Evolutionary conservation across 768 basidiomycete species (phyloP), one percentile per base, ranked within the genome.

Genomic region (Tulasnella sp.): DNA sequence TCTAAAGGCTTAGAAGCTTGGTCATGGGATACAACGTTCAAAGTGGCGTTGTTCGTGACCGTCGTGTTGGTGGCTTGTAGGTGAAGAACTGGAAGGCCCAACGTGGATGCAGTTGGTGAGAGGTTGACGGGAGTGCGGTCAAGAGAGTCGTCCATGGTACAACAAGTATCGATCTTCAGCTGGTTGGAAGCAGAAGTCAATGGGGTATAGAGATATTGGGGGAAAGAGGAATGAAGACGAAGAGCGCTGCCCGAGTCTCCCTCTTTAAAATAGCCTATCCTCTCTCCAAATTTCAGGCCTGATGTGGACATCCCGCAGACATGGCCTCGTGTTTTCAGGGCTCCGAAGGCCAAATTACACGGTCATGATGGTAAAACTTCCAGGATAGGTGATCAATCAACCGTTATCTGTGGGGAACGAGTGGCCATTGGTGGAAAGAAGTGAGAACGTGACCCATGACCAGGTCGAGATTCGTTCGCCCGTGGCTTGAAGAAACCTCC

Each of bases 321-420:
- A 64, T 64, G 12, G 58, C 58, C 58, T 64, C 58, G 58, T 64
- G 58, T 64, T 64, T 64, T 64, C 58, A 64, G 58, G 58, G 58
- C 58, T 34, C 58, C 58, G 58, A 64, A 58, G 58, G 9, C 58
- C 58, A 64, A 64, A 64, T 64, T 64, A 64, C 58, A 64, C 58
- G 58, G 58, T 64, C 25, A 64, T 64, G 58, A 64, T 64, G 25
- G 6, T 25, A 15, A 64, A 64, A 64, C 29, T 64, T 29, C 58
- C 58, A 64, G 31, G 58, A 64, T 64, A 34, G 58, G 58, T 64
- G 58, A 64, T 64, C 58, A 31, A 64, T 64, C 58, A 17, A 11
- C 58, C 15, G 58, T 64, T 64, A 64, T 64, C 58, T 64, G 58
- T 6, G 58, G 58, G 58, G 58, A 34, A 9, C 25, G 12, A 12